Percentiles rank a stretch among this genome's conserved stretches.
Evolutionary conservation across 495 filamentous ascomycete species (phyloP).

Genomic region (Aspergillus mulundensis): DNA sequence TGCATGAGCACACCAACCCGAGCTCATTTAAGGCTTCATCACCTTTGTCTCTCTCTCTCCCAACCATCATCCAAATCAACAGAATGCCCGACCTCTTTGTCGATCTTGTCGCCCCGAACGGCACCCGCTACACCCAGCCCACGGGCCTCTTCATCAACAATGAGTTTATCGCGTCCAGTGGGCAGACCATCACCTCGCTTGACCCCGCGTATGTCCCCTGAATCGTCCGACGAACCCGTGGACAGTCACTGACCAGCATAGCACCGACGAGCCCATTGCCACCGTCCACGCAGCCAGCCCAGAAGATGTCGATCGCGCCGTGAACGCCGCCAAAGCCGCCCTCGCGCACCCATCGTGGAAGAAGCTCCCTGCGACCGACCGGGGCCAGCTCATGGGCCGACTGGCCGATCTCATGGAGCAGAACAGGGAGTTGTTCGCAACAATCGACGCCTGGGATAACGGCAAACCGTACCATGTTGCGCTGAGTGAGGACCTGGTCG

Average conservation of each 20-base stretch:
- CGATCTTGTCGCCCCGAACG: slow-evolving; percentile 84
- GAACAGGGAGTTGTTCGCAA: slow-evolving; percentile 70
- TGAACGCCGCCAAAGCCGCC: slow-evolving; percentile 75
- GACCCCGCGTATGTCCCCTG: slow-evolving; percentile 55
- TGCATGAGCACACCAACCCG: no score
- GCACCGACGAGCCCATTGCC: slow-evolving; percentile 77
- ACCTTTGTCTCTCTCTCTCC: no score
- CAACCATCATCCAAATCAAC: no score
- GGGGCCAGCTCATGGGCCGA: slow-evolving; percentile 70
- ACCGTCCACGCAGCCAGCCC: slow-evolving; percentile 75
- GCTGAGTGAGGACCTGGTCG: slow-evolving; percentile 66
- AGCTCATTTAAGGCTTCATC: no score
- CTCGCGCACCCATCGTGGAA: slow-evolving; percentile 76
- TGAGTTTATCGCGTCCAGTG: slow-evolving; percentile 73
- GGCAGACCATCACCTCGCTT: slow-evolving; percentile 68
- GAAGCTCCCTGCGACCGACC: slow-evolving; percentile 64
- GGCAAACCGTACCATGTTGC: slow-evolving; percentile 76
- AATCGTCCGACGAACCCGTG: slow-evolving; percentile 32
- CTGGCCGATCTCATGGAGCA: slow-evolving; percentile 69
- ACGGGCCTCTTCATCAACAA: slow-evolving; percentile 94
- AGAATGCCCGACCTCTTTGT: slow-evolving; percentile 31
- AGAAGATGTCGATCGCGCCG: slow-evolving; percentile 80
- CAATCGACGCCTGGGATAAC: slow-evolving; percentile 93
- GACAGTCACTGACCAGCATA: slow-evolving; percentile 35
- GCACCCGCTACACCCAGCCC: slow-evolving; percentile 71